Evolutionary conservation across 768 basidiomycete species (phyloP).

Genomic region (Kondoa subrosea): DNA sequence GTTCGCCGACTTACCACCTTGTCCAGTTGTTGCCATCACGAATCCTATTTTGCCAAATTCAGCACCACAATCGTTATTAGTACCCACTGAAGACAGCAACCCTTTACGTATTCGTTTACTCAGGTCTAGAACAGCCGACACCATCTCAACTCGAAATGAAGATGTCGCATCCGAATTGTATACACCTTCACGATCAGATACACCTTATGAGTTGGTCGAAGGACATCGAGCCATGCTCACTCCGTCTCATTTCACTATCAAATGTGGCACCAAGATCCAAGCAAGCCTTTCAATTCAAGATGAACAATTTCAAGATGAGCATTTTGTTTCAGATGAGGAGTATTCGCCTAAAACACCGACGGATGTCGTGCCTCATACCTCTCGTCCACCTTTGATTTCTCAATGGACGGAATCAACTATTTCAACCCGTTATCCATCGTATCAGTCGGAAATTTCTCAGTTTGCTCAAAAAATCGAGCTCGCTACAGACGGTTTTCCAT

Average conservation of each 20-base stretch:
- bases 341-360: not conserved
- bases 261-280: not conserved
- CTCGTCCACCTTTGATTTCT: not conserved
- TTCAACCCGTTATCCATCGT: not conserved
- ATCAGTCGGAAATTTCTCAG: not conserved
- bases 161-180: not conserved
- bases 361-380: not conserved
- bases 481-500: not conserved
- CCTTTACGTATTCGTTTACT: not conserved
- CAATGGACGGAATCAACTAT: not conserved
- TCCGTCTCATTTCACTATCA: not conserved
- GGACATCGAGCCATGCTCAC: not conserved
- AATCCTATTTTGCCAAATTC: not conserved
- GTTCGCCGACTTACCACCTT: too few species aligned
- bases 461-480: not conserved
- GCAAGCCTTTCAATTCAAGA: not conserved
- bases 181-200: not conserved
- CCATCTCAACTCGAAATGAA: not conserved
- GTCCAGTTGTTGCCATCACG: not conserved
- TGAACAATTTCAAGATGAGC: not conserved
- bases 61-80: not conserved
- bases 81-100: not conserved
- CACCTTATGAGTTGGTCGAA: not conserved
- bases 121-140: not conserved
- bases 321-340: not conserved